Evolutionary conservation across 148 eudicot genomes (phyloP).

Genomic region (Vaccinium darrowii): DNA sequence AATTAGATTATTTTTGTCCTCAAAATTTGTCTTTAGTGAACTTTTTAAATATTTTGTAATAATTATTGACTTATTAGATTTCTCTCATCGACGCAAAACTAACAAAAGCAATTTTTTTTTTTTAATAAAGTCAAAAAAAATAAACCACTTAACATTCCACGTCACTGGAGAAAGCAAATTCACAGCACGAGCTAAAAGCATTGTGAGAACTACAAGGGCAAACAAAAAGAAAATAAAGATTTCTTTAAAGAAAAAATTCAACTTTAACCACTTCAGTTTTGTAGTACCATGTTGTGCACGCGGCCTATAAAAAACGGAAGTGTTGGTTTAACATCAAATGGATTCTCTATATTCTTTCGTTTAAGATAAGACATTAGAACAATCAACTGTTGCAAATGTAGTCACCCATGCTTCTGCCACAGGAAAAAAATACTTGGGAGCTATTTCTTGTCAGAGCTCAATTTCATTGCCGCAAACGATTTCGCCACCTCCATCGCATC

Average conservation of each 20-base stretch:
- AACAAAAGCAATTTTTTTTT: no score
- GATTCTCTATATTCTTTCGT: background rate
- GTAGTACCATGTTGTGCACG: background rate
- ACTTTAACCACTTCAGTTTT: background rate
- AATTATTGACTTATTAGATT: no score
- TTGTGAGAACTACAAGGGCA: background rate
- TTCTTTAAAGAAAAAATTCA: background rate
- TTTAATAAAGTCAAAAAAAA: no score
- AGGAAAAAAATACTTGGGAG: background rate
- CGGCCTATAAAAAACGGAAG: background rate
- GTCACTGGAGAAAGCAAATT: background rate
- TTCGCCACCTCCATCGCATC: conserved; percentile 65
- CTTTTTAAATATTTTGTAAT: no score
- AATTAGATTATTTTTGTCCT: no score
- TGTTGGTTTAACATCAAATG: background rate
- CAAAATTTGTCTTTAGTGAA: no score
- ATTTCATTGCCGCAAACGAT: conserved; percentile 68
- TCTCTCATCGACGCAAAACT: no score
- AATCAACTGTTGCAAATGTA: background rate
- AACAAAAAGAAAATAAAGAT: background rate
- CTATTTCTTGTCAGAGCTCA: conserved; percentile 27
- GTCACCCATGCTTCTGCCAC: background rate
- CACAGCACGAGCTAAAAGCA: background rate
- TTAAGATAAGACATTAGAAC: background rate
- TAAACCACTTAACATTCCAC: no score